Evolutionary conservation across 768 basidiomycete genomes (phyloP).

Genomic region (Boletus rubroflammeus): DNA sequence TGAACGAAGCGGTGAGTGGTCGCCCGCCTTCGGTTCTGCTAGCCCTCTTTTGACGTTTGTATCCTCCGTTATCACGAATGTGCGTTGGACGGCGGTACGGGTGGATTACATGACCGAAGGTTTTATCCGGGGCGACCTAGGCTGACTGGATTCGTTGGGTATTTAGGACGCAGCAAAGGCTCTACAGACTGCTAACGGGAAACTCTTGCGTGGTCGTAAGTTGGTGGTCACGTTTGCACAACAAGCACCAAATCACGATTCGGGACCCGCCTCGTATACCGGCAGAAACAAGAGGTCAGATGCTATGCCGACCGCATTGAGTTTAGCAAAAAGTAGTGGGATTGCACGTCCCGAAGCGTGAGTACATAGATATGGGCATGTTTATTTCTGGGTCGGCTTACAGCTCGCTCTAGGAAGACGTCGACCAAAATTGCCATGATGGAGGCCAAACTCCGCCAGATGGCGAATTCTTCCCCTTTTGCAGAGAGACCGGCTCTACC

Average conservation of each 20-base stretch:
- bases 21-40: constrained; percentile 18
- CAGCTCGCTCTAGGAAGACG: constrained; percentile 47
- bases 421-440: constrained; percentile 89
- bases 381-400: constrained; percentile 10
- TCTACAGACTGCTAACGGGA: constrained; percentile 67
- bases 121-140: constrained; percentile 1
- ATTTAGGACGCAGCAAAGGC: constrained; percentile 85
- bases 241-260: constrained; percentile 56
- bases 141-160: constrained; percentile 21
- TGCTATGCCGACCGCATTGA: constrained; percentile 77
- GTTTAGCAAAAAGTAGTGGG: constrained; percentile 74
- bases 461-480: constrained; percentile 43
- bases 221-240: constrained; percentile 90
- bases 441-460: constrained; percentile 89
- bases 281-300: constrained; percentile 48
- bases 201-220: constrained; percentile 81
- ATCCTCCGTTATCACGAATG: constrained; percentile 18
- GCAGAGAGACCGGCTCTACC: constrained; percentile 22
- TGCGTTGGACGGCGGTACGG: constrained; percentile 18
- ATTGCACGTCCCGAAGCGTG: constrained; percentile 48
- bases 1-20: constrained; percentile 69
- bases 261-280: constrained; percentile 31
- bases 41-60: constrained; percentile 24
- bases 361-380: constrained; percentile 12
- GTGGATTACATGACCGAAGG: constrained; percentile 23